Conservation (phyloP, 257 asterid genomes). For the Jaltomata sinuosa region DNA sequence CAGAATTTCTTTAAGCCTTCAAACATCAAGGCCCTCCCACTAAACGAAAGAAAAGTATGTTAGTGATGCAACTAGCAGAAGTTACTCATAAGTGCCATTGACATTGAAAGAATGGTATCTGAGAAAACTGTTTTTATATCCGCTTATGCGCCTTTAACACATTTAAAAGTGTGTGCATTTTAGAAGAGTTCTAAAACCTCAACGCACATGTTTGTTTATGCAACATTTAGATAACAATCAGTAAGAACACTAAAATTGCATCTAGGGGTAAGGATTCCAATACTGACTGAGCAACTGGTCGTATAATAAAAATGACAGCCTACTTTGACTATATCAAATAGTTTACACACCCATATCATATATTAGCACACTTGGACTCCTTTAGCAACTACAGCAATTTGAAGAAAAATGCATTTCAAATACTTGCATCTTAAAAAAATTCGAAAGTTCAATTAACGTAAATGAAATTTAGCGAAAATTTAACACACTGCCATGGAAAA, state of each 20-base stretch:
- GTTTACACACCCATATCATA: not conserved
- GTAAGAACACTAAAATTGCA: not conserved
- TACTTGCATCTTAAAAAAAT: not conserved
- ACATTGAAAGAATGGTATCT: not conserved
- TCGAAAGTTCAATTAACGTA: not conserved
- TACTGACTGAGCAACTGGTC: not conserved
- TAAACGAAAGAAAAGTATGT: not conserved
- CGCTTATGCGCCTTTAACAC: not conserved
- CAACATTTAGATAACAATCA: not conserved
- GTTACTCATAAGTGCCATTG: not conserved
- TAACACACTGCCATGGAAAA: not conserved
- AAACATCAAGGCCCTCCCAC: not conserved
- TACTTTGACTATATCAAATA: not conserved
- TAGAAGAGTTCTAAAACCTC: conserved; percentile 8
- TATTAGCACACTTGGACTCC: not conserved
- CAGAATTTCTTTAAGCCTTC: not conserved
- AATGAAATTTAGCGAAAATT: not conserved
- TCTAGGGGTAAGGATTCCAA: not conserved
- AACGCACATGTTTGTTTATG: conserved; percentile 8
- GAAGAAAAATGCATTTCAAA: not conserved
- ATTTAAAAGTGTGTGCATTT: not conserved
- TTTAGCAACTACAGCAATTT: not conserved
- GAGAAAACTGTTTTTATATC: not conserved
- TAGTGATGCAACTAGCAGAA: not conserved
- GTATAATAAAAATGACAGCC: not conserved